phyloP scores from a whole-genome alignment of 2,329 filamentous ascomycete genomes.

The Thermothelomyces thermophilus region DNA sequence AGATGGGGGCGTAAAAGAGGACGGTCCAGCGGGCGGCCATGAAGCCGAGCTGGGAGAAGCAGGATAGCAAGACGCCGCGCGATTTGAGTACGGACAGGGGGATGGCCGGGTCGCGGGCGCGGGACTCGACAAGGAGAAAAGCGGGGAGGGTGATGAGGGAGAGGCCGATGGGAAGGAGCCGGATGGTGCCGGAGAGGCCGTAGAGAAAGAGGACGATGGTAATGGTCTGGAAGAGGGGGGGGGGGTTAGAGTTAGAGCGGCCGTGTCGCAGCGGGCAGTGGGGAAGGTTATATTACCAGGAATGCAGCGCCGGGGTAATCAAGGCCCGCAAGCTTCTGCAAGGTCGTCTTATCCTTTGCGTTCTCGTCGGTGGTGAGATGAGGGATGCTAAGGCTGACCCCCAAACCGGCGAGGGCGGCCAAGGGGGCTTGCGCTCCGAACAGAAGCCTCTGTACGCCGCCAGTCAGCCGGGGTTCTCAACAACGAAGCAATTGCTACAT shows the following conservation, averaged over 20 bases:
- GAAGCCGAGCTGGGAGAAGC: constrained; percentile 65
- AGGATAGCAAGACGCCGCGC: constrained; percentile 64
- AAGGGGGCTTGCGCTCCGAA: constrained; percentile 68
- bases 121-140: constrained; percentile 57
- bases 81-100: constrained; percentile 64
- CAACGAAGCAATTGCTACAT: background rate
- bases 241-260: constrained; percentile 24
- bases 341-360: constrained; percentile 36
- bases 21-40: constrained; percentile 79
- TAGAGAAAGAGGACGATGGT: constrained; percentile 68
- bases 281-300: constrained; percentile 47
- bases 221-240: constrained; percentile 42
- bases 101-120: constrained; percentile 65
- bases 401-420: constrained; percentile 52
- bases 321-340: constrained; percentile 55
- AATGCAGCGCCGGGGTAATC: constrained; percentile 68
- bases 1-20: constrained; percentile 74
- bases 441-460: constrained; percentile 57
- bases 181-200: constrained; percentile 57
- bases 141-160: constrained; percentile 46
- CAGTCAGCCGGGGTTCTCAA: background rate
- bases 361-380: constrained; percentile 27
- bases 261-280: background rate
- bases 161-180: constrained; percentile 51
- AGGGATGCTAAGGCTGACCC: constrained; percentile 62